Base-by-base conservation (phyloP, 208 protist species). In the Angomonas ambiguus region DNA sequence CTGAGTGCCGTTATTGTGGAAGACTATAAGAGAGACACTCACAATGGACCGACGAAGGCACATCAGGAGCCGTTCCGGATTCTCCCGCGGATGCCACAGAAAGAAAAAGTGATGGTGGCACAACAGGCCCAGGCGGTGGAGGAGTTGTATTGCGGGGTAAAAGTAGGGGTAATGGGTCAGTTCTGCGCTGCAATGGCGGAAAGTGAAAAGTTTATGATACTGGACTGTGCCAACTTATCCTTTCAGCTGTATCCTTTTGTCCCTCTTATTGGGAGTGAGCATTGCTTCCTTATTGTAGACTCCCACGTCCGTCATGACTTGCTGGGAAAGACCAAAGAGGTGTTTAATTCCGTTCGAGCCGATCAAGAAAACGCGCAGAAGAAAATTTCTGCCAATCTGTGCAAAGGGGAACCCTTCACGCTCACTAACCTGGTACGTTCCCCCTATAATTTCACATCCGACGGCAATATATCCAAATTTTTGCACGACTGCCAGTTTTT, bases 111-210 rank as follows among this genome's bases (percentile, higher is more conserved):
- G 24, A 73, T 81, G 35, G 60, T 92, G 13, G 83, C 78, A 16
- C 80, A 87, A 72, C 79, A 86, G 66, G 87, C 71, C 1, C 86
- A 91, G 53, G 72, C 77, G 24, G 90, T 91, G 33, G 90, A 97
- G 65, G 82, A 77, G 51, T 72, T 87, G 34, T 97, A 80, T 71
- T 92, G 84, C 35, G 81, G 85, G 27, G 81, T 92, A 2, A 87
- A 93, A 6, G 91, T 94, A 62, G 93, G 93, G 62, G 96, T 97
- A 74, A 96, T 96, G 93, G 93, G 96, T 64, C 93, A 97, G 81
- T 91, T 95, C 64, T 83, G 79, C 58, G 87, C 87, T 2, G 86
- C 71, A 51, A 77, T 96, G 18, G 66, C 89, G 24, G 80, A 95
- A 49, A 60, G 64, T 6, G 76, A 83, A 74, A 81, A 79, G 65